phyloP scores from a whole-genome alignment of 176 grass and related monocot species.

The Avena sativa region DNA sequence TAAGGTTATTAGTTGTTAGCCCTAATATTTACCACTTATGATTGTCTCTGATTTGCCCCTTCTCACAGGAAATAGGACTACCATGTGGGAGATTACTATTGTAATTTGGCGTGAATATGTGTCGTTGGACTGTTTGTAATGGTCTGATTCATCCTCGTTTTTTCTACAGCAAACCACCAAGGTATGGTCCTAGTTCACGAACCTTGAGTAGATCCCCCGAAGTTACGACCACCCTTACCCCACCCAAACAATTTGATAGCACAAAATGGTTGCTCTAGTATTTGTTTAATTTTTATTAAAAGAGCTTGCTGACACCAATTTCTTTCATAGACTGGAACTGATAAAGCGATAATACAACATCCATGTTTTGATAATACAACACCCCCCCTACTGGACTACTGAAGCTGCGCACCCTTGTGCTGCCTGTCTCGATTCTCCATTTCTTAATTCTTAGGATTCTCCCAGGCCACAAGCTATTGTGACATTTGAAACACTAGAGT shows the following conservation, averaged over 20 bases:
- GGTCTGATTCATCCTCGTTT: neutral
- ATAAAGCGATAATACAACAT: neutral
- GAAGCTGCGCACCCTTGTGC: neutral
- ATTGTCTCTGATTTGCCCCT: neutral
- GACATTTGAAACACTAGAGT: neutral
- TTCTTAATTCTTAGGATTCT: neutral
- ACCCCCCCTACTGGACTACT: too few species aligned
- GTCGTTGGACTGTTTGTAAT: neutral
- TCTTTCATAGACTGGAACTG: neutral
- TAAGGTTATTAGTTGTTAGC: constrained; percentile 4
- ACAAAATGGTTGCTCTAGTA: neutral
- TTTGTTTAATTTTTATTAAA: neutral
- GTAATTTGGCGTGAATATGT: neutral
- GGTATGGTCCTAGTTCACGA: constrained; percentile 13
- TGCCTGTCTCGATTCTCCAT: neutral
- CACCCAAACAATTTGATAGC: neutral
- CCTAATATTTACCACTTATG: constrained; percentile 26
- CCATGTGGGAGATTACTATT: neutral
- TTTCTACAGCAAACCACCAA: constrained; percentile 1
- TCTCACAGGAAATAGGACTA: constrained; percentile 29
- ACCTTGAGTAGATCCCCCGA: constrained; percentile 13
- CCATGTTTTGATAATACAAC: neutral
- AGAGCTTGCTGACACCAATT: neutral
- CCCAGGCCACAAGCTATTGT: neutral
- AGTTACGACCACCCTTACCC: neutral